Base-by-base conservation (phyloP, 257 asterid species). In the Gentiana macrophylla region DNA sequence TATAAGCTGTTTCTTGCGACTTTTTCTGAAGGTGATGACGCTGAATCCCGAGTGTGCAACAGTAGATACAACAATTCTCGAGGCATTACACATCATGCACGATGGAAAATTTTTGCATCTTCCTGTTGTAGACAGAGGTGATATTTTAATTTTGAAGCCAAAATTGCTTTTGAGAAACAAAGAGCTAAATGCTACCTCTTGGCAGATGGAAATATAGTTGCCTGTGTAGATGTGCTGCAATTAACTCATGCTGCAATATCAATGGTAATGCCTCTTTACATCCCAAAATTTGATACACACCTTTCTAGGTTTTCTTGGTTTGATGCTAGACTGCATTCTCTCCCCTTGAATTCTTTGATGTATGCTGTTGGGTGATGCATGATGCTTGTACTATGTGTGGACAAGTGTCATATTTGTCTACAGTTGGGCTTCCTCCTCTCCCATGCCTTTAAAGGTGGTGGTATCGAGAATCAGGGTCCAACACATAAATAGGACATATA, bases 11-110 rank as follows among this genome's bases (percentile, higher is more conserved):
- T 57, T 47, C 12, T 41, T 63, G 37, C 48, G 51, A 67, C 64
- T 48, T 69, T 57, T 66, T 49, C 54, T 71, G 58, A 52, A 90
- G 98, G 95, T 90, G 55, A 90, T 90, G 96, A 90, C 98, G 8
- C 80, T 79, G 57, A 81, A 72, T 65, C 98, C 96, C 49, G 89
- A 86, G 70, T 79, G 89, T 70, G 95, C 86, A 36, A 77, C 93
- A n/a, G 60, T 76, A 51, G 98, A 90, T 71, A 77, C 87, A 45
- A 77, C 94, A 52, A 86, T 90, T 65, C 96, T 90, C 58, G 96
- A 84, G 70, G 95, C 94, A 3, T 72, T 90, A 71, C 96, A 90
- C 80, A 71, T 86, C 69, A 90, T 90, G 95, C 98, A 83, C 68
- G 96, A 90, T 64, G 85, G 89, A 49, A 86, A 76, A 64, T 90